Evolutionary conservation across 257 asterid species (phyloP).

Genomic region (Paulownia fortunei): DNA sequence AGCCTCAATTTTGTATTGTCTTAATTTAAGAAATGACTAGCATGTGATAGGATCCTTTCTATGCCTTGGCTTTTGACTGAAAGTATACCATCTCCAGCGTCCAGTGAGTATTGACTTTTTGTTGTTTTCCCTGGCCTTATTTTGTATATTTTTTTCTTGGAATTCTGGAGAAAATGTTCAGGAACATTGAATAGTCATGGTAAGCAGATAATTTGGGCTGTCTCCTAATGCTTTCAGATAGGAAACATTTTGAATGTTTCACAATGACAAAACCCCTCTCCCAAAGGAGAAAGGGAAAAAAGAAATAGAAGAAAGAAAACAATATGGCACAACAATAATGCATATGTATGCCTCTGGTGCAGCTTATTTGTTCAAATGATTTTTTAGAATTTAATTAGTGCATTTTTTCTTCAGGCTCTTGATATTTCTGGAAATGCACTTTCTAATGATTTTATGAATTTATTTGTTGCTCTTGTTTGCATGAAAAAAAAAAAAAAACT

Average conservation of each 20-base stretch:
- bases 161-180: background rate
- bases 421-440: background rate
- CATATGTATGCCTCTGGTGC: background rate
- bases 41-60: background rate
- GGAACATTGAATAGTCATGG: slow-evolving; percentile 4
- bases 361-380: slow-evolving; percentile 11
- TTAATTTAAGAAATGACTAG: background rate
- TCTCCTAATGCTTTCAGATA: background rate
- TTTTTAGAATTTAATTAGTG: background rate
- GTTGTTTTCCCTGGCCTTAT: background rate
- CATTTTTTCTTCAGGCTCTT: slow-evolving; percentile 9
- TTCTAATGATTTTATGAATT: background rate
- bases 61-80: background rate
- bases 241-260: background rate
- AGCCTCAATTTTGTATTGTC: background rate
- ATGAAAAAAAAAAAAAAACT: background rate
- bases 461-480: background rate
- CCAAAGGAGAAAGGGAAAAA: background rate
- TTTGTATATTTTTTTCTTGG: background rate
- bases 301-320: background rate
- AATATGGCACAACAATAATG: background rate
- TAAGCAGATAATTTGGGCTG: background rate
- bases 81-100: background rate
- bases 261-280: background rate
- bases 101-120: background rate